phyloP scores from a whole-genome alignment of 2,329 filamentous ascomycete genomes.

The Fusarium sp. region DNA sequence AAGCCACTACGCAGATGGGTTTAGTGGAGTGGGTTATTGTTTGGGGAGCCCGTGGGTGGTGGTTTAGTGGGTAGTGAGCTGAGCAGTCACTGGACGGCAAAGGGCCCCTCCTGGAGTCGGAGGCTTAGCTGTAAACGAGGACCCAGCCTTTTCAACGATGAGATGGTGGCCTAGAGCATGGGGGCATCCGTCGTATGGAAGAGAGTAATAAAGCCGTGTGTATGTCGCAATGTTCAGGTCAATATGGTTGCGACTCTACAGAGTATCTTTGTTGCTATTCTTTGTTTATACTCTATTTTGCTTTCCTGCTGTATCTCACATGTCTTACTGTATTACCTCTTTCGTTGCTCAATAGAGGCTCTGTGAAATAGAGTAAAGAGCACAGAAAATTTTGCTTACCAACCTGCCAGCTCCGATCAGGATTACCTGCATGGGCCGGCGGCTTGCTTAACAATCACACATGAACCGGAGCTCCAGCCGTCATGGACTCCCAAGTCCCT shows the following conservation, averaged over 20 bases:
- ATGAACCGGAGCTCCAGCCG: conserved; percentile 25
- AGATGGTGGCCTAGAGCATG: conserved; percentile 28
- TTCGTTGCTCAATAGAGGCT: conserved; percentile 6
- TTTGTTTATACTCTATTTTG: not conserved
- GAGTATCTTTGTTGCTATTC: not conserved
- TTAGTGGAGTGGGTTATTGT: conserved; percentile 19
- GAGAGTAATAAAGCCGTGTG: conserved; percentile 2
- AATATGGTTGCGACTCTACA: not conserved
- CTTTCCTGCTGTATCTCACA: not conserved
- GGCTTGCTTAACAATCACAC: conserved; percentile 45
- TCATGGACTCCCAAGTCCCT: conserved; percentile 40
- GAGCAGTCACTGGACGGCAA: conserved; percentile 29
- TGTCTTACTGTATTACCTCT: not conserved
- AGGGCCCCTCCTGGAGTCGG: conserved; percentile 7
- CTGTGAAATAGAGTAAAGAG: not conserved
- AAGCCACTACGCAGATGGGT: conserved; percentile 42
- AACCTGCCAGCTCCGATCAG: conserved; percentile 13
- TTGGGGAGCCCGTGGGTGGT: conserved; percentile 28
- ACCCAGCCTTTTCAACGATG: conserved; percentile 14
- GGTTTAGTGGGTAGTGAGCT: conserved; percentile 41
- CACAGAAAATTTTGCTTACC: conserved; percentile 22
- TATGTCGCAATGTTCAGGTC: conserved; percentile 24
- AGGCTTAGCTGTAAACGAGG: conserved; percentile 28
- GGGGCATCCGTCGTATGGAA: conserved; percentile 15
- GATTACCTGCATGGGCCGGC: conserved; percentile 12